Evolutionary conservation across 2,329 filamentous ascomycete genomes (phyloP), one percentile per base, ranked within the genome.

Genomic region (Gnomoniopsis sp.): DNA sequence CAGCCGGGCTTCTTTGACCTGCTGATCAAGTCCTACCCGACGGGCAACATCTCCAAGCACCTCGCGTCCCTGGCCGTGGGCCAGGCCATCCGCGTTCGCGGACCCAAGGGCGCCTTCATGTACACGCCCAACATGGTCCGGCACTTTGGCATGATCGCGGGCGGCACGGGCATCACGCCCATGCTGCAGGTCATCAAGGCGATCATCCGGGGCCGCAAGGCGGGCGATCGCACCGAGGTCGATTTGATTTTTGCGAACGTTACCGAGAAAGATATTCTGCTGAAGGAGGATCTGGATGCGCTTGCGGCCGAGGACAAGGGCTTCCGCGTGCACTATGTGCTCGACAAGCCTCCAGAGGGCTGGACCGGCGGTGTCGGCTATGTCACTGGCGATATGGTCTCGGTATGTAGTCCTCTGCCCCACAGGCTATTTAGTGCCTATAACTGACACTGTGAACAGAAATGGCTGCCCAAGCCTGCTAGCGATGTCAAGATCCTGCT

Each of bases 201-300:
- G 60, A 92, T 98, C 67, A 85, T 93, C 68, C 86, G 91, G 66
- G 91, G 91, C 69, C 86, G 91, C 66, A 81, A 86, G 56, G 79
- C 86, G 53, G 93, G 88, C 62, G 92, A 96, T 77, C 87, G 79
- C 71, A 99, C 95, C 62, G 81, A 96, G 79, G 86, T 98, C 55
- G 92, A 97, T 72, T 80, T 99, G 64, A 92, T 99, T 75, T 99
- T 98, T 70, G 95, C 95, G 74, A 99, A 99, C 73, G 95, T 99
- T 61, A 93, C 95, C 68, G 79, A 82, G 59, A 89, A 96, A 71
- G 95, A 99, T 71, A 98, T 99, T 63, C 81, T 99, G 67, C 83
- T 99, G 70, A 90, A 88, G 78, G 91, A 98, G 70, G 93, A 98
- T 70, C 82, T 99, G 63, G 93, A 98, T 69, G 75, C 85, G 62